Evolutionary conservation across 106 monocot genomes (phyloP), one percentile per base, ranked within the genome.

Genomic region (Cymbidium sinense): DNA sequence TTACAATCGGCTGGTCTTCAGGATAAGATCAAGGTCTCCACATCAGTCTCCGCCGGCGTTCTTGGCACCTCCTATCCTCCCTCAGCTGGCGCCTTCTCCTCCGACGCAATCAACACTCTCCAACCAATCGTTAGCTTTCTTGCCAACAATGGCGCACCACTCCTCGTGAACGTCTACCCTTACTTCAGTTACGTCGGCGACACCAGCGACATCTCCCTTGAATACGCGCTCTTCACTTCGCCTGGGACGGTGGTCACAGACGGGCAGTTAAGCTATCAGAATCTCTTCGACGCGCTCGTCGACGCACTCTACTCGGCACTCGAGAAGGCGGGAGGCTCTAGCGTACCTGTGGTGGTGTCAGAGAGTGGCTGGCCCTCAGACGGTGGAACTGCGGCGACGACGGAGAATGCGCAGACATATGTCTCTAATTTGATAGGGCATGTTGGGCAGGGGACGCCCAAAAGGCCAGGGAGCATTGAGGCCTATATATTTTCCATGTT

Each of bases 301-400:
- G 91, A 92, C 64, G 75, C 85, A 1, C 17, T 85, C n/a, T 89
- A 92, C 85, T 30, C 85, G 11, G 89, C 91, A 0, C 47, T 87
- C 43, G 87, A 87, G 86, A 82, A 47, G 67, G 77, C 62, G 3
- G 88, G 88, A 0, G 79, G 36, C 0, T n/a, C 73, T 0, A 41
- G 43, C 7, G 83, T 89, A 9, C 47, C 39, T 4, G 30, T 89
- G 20, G 84, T 84, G 28, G 89, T 91, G 44, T 82, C 91, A 8
- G 88, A 91, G 83, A 88, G 75, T 43, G 85, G 89, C 23, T 92
- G 92, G 92, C 91, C 91, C 41, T 89, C 89, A 0, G 84, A 21
- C 1, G 88, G 86, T 34, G 91, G 88, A 0, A 21, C 21, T 0
- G 61, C 61, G 7, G 61, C 61, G 27, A 23, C 61, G 0, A 5